Base-by-base conservation (phyloP, 2,329 filamentous ascomycete species). In the Paecilomyces fulvus region DNA sequence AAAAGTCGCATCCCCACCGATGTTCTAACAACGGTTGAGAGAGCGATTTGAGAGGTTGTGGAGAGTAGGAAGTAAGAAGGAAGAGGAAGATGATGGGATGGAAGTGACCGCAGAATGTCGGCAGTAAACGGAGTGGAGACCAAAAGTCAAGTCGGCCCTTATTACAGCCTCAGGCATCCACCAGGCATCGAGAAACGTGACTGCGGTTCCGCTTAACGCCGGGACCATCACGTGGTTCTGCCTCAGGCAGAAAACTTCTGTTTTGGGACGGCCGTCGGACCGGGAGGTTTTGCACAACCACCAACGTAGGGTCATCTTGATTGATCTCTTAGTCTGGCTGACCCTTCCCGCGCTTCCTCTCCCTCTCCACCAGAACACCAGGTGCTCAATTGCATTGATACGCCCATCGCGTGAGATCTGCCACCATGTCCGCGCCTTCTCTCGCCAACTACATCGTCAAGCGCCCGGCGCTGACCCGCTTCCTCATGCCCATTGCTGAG, bases 391-490 rank as follows among this genome's bases (percentile, higher is more conserved):
- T 68, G 62, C 58, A 62, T 54, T 58, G 55, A 56, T 56, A 53
- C 55, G 52, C 52, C 46, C 56, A 30, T 56, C 52, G 57, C 55
- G 64, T 61, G 60, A 62, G 12, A 20, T 30, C 23, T 21, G 59
- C 60, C 67, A 83, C 71, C 73, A 88, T 90, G 87, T 87, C 85
- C 74, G 82, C 84, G 70, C 84, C 84, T 62, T 87, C 80, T 70
- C 82, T 90, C 76, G 83, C 88, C 69, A 88, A 84, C 67, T 92
- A 85, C 72, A 83, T 96, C 72, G 72, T 85, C 73, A 88, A 88
- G 81, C 86, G 91, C 70, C 92, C 92, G 65, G 96, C 89, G 89
- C 84, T 97, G 71, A 79, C 80, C 76, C 86, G 81, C 67, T 81
- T 88, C 78, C 78, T 97, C 75, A 84, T 80, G 80, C 94, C 94